Percentiles rank a stretch among this genome's conserved stretches.
Evolutionary conservation across 176 grass and related monocot species (phyloP).

Genomic region (Phragmites australis): DNA sequence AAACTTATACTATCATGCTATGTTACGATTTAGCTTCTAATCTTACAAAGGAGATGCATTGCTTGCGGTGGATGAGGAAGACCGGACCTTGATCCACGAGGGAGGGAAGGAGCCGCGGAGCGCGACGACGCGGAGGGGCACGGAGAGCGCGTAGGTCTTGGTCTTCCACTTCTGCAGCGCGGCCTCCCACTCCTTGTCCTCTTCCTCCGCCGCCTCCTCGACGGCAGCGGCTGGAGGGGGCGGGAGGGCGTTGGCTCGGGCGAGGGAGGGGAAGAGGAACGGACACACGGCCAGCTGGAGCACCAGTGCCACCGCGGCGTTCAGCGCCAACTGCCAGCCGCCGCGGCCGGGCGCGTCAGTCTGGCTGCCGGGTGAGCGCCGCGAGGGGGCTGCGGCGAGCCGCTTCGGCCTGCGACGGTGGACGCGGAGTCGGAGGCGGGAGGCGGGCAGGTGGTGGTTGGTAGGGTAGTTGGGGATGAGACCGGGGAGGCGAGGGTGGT

Average conservation of each 20-base stretch:
- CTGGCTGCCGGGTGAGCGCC: not conserved
- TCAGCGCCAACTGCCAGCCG: conserved; percentile 33
- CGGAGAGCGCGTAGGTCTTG: conserved; percentile 78
- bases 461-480: not conserved
- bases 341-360: not conserved
- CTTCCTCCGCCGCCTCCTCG: conserved; percentile 32
- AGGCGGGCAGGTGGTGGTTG: not conserved
- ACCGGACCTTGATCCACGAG: conserved; percentile 81
- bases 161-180: conserved; percentile 76
- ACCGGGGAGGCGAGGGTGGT: not conserved
- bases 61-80: not conserved
- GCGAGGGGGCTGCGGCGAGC: conserved; percentile 25
- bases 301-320: conserved; percentile 29
- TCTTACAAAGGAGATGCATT: not conserved
- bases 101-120: conserved; percentile 86
- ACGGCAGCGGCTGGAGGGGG: conserved; percentile 15
- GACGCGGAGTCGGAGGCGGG: conserved; percentile 22
- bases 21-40: not conserved
- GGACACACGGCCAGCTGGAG: conserved; percentile 56
- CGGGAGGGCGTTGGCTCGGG: conserved; percentile 27
- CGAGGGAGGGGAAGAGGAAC: conserved; percentile 43
- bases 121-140: conserved; percentile 74
- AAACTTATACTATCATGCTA: not conserved
- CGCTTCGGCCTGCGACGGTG: conserved; percentile 17
- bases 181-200: conserved; percentile 62